These are phyloP conservation scores for Auricularia auricula-judae DNA, from an alignment of 768 basidiomycete species.

Conservation along the genomic window DNA sequence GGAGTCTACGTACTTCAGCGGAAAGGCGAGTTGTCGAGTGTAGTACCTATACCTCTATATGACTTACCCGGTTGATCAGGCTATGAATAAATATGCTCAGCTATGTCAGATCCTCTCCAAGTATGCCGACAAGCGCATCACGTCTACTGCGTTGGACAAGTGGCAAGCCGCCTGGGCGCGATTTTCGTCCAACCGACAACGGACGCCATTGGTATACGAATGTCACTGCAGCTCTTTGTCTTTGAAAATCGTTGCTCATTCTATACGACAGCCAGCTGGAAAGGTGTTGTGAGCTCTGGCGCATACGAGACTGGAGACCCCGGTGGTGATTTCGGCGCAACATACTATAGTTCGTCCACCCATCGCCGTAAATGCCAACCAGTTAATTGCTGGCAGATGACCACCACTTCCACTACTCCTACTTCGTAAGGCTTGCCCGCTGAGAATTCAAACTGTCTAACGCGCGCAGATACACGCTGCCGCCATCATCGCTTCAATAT, in stretches of 20 bases:
- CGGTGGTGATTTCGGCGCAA: slow-evolving; percentile 3
- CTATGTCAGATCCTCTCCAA: not conserved
- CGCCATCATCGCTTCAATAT: slow-evolving; percentile 3
- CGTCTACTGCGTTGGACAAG: not conserved
- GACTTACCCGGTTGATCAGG: not conserved
- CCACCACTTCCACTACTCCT: slow-evolving; percentile 4
- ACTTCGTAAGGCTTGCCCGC: not conserved
- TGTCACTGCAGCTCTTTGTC: not conserved
- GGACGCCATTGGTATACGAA: slow-evolving; percentile 4
- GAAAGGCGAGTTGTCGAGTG: not conserved
- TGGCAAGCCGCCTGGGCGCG: slow-evolving; percentile 3
- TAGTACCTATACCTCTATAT: too few species aligned
- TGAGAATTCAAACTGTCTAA: not conserved
- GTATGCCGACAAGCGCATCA: not conserved
- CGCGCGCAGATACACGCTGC: slow-evolving; percentile 4
- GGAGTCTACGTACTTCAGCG: slow-evolving; percentile 5
- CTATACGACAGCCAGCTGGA: not conserved
- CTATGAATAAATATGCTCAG: slow-evolving; percentile 5
- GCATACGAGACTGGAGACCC: slow-evolving; percentile 2
- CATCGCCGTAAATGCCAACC: not conserved
- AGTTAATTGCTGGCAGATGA: not conserved
- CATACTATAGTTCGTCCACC: slow-evolving; percentile 2
- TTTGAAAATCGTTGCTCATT: not conserved
- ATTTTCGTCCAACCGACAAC: slow-evolving; percentile 3
- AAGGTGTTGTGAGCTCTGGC: not conserved